phyloP scores from a whole-genome alignment of 2,329 filamentous ascomycete species.

The Cryphonectria naterciae region DNA sequence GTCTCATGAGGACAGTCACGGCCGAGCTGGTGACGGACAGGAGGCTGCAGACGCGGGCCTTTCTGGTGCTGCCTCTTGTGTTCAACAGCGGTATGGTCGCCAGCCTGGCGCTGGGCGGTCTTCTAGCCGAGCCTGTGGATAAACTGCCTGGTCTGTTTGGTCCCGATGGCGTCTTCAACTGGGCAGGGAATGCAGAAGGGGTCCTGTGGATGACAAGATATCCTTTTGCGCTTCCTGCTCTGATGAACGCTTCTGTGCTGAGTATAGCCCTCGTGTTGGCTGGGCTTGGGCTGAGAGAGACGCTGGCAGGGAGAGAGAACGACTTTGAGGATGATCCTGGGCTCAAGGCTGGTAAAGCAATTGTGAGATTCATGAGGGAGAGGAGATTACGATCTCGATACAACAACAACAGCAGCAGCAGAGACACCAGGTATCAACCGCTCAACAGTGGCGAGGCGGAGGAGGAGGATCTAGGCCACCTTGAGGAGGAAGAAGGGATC shows the following conservation, averaged over 20 bases:
- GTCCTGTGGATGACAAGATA: background rate
- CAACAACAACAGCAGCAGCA: background rate
- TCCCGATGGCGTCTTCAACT: background rate
- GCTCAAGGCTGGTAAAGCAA: background rate
- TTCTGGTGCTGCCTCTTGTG: conserved; percentile 59
- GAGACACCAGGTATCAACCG: background rate
- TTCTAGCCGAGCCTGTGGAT: conserved; percentile 48
- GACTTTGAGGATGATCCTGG: background rate
- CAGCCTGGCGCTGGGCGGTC: conserved; percentile 48
- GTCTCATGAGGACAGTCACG: conserved; percentile 76
- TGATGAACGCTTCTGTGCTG: background rate
- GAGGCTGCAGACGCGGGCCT: conserved; percentile 49
- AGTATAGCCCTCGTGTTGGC: background rate
- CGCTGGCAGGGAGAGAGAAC: background rate
- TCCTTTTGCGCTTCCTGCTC: background rate
- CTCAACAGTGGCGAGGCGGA: background rate
- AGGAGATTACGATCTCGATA: background rate
- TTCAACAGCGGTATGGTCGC: conserved; percentile 59
- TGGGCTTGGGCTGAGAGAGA: background rate
- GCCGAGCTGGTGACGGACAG: conserved; percentile 73
- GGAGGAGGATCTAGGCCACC: background rate
- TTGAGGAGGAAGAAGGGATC: background rate
- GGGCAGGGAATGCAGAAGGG: background rate
- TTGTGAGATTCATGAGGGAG: background rate
- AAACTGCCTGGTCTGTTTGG: conserved; percentile 43